phyloP scores from a whole-genome alignment of 164 flowering plant species.

The Vitis riparia region DNA sequence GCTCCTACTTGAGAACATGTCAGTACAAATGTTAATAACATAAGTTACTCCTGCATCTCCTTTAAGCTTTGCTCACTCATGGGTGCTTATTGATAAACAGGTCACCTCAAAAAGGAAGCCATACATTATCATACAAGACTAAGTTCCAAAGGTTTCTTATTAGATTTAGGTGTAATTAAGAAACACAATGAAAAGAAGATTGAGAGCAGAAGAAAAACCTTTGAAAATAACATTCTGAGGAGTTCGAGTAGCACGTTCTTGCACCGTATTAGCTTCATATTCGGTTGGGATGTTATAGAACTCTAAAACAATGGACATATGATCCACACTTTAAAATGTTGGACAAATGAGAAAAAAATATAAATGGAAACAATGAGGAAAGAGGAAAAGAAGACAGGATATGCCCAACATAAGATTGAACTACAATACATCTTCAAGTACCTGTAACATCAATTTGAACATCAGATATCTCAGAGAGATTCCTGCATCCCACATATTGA shows the following conservation, averaged over 20 bases:
- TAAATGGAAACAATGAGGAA: neutral
- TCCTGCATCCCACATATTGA: slow-evolving; percentile 37
- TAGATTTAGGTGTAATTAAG: too few species aligned
- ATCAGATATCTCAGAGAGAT: slow-evolving; percentile 44
- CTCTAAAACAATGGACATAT: slow-evolving; percentile 35
- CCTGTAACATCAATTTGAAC: slow-evolving; percentile 67
- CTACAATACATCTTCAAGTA: slow-evolving; percentile 19
- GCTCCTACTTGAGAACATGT: slow-evolving; percentile 2
- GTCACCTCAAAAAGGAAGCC: slow-evolving; percentile 1
- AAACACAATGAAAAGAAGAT: neutral
- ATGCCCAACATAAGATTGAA: neutral
- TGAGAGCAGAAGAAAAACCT: slow-evolving; percentile 38
- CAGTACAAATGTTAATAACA: neutral
- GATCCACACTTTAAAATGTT: neutral
- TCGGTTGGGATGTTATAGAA: slow-evolving; percentile 44
- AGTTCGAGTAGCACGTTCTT: slow-evolving; percentile 35
- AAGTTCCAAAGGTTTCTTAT: too few species aligned
- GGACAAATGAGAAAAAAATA: neutral
- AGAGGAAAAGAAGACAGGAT: neutral
- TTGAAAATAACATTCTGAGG: slow-evolving; percentile 55
- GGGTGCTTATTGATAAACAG: neutral
- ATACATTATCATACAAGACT: too few species aligned
- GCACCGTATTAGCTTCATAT: slow-evolving; percentile 36
- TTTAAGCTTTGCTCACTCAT: too few species aligned
- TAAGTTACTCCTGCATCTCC: neutral